Base-by-base conservation (phyloP, 805 yeast species). In the Zygosaccharomyces gambellarensis region DNA sequence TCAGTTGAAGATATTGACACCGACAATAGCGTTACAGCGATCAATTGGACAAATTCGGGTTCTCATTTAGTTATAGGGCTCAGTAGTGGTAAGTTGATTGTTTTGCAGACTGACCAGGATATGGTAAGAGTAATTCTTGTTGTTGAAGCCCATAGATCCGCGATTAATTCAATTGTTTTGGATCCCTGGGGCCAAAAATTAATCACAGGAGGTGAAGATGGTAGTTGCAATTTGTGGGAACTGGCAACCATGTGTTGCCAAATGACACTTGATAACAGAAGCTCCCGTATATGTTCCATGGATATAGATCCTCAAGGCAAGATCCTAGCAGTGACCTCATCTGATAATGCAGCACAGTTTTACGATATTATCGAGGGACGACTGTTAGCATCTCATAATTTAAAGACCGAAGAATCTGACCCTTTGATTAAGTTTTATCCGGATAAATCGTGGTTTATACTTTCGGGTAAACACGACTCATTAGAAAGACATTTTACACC, bases 121-220 rank as follows among this genome's bases (percentile, higher is more conserved):
- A 23, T 39, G 3, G 48, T 49, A 3, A 19, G 57, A 60, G 4
- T 54, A 71, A n/a, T 17, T 23, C 14, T 34, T 44, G 28, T 17
- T 27, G 10, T 14, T 43, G 23, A 53, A 62, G 78, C 78, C 0
- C 87, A 82, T 56, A 68, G 79, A 36, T 75, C 83, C 1, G 67
- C 81, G 1, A 73, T 78, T 3, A 73, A 78, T 2, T 58, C 75
- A 28, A 49, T 80, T 11, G 65, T 67, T 14, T 63, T 80, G 45
- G 85, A 80, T 56, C 82, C 83, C 3, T 59, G 71, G 44, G 88
- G 84, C 0, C 56, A 65, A 21, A 76, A 63, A 54, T 49, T 83
- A 9, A 74, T 76, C 2, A 75, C 74, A 1, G 88, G 86, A 0
- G 71, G 83, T 17, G 43, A 49, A 7, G 68, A 64, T 50, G 66